Base-by-base conservation (phyloP, 352 stramenopile species). In the Globisporangium uncinulatum region DNA sequence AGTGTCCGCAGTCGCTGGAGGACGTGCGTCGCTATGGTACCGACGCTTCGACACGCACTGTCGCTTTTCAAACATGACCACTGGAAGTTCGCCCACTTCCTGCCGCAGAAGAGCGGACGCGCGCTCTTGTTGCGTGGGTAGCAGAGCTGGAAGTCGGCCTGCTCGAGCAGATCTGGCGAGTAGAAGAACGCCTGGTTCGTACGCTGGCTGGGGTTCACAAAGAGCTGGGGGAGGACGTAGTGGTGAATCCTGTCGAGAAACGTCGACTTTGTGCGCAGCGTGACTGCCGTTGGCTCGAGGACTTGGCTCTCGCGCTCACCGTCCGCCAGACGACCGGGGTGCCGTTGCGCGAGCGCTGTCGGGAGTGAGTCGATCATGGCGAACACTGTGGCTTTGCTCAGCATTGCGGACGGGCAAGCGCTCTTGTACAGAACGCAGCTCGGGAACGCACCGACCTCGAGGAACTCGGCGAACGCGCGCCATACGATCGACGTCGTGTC, bases 71-170 rank as follows among this genome's bases (percentile, higher is more conserved):
- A n/a, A 51, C 57, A 65, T 17, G 48, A 54, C 6, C n/a, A 36
- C 4, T 39, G 15, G 37, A 60, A 55, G 32, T 64, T 64, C 21
- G 24, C 56, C 59, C 52, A 65, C 3, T 53, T 6, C 11, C 60
- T 46, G 17, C 55, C n/a, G 44, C 52, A 65, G 37, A 60, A 65
- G 39, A 42, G 17, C 6, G 52, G 59, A 6, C 36, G 52, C 8
- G 31, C 37, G n/a, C 10, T 31, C 17, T n/a, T n/a, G 43, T 20
- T 48, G 13, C 31, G 14, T 31, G 7, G 1, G n/a, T 10, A 52
- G 46, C 52, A 65, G 24, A 65, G 43, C 13, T 19, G 14, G 1
- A 45, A 50, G 15, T 17, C n/a, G 7, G 13, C 29, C 19, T 20
- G 6, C 43, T 21, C 8, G n/a, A 61, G 46, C 15, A 49, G 20